These are phyloP conservation scores for Takashimella koratensis DNA, from an alignment of 1,284 basidiomycete species.

Conservation along the genomic window DNA sequence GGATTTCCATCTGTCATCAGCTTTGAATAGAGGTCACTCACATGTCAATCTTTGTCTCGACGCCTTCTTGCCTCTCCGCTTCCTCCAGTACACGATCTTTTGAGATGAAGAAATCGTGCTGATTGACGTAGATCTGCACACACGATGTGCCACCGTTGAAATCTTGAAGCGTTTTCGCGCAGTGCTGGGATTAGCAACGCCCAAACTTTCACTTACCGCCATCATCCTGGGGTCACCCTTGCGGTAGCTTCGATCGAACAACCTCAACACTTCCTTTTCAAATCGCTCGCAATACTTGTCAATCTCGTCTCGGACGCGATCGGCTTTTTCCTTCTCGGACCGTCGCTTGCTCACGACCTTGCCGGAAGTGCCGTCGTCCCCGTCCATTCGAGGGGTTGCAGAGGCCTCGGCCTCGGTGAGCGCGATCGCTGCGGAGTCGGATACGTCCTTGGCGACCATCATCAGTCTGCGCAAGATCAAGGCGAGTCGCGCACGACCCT, in stretches of 20 bases:
- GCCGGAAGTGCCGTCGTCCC: not conserved
- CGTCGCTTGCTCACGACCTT: slow-evolving; percentile 23
- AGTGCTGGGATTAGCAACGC: slow-evolving; percentile 63
- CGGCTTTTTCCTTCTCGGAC: slow-evolving; percentile 45
- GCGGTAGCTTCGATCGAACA: slow-evolving; percentile 92
- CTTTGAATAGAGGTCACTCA: slow-evolving; percentile 47
- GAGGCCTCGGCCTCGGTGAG: slow-evolving; percentile 61
- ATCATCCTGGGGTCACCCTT: slow-evolving; percentile 99
- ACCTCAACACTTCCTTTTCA: slow-evolving; percentile 94
- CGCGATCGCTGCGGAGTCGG: slow-evolving; percentile 38
- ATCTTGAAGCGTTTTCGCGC: slow-evolving; percentile 91
- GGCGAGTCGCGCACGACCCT: slow-evolving; percentile 83
- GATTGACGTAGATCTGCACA: slow-evolving; percentile 98
- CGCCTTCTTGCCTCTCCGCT: slow-evolving; percentile 43
- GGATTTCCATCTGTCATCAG: slow-evolving; percentile 64
- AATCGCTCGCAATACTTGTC: slow-evolving; percentile 96
- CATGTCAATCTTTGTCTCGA: slow-evolving; percentile 60
- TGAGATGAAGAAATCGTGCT: slow-evolving; percentile 98
- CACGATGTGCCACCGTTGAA: slow-evolving; percentile 98
- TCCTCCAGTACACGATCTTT: slow-evolving; percentile 61
- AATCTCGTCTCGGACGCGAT: slow-evolving; percentile 59
- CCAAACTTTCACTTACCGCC: slow-evolving; percentile 63
- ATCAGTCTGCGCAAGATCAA: slow-evolving; percentile 82
- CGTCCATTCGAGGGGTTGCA: slow-evolving; percentile 1
- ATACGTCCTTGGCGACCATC: slow-evolving; percentile 77